These are phyloP conservation scores for Cercospora zeae-maydis DNA, from an alignment of 2,329 filamentous ascomycete genomes.

Conservation along the genomic window DNA sequence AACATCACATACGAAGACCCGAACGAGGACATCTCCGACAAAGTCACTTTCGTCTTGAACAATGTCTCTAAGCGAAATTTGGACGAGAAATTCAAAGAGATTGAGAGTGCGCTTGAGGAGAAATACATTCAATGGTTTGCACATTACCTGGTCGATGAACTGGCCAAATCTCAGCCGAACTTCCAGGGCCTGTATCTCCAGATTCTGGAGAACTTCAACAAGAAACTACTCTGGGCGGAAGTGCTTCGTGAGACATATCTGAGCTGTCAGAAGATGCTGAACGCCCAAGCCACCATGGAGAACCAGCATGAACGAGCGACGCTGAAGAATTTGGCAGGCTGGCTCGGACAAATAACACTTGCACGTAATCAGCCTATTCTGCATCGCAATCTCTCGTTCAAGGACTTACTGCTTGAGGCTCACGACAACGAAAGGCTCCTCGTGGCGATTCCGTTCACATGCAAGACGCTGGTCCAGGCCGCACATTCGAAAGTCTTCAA, in stretches of 20 bases:
- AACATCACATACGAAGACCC: slow-evolving; percentile 74
- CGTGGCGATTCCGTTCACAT: slow-evolving; percentile 94
- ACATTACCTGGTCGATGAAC: slow-evolving; percentile 87
- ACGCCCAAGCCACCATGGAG: slow-evolving; percentile 81
- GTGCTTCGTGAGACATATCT: slow-evolving; percentile 91
- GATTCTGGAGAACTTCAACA: slow-evolving; percentile 76
- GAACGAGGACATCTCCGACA: slow-evolving; percentile 79
- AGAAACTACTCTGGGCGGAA: slow-evolving; percentile 76
- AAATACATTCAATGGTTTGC: slow-evolving; percentile 96
- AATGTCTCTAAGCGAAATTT: slow-evolving; percentile 91
- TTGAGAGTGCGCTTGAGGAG: slow-evolving; percentile 72
- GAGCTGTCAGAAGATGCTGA: slow-evolving; percentile 80
- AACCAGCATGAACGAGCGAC: slow-evolving; percentile 81
- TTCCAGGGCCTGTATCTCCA: slow-evolving; percentile 92
- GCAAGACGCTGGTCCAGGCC: slow-evolving; percentile 87
- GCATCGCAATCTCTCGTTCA: slow-evolving; percentile 95
- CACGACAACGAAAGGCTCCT: slow-evolving; percentile 88
- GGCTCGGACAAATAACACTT: slow-evolving; percentile 89
- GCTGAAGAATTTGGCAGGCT: slow-evolving; percentile 87
- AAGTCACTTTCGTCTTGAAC: slow-evolving; percentile 92
- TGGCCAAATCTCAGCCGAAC: slow-evolving; percentile 95
- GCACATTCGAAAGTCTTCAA: slow-evolving; percentile 82
- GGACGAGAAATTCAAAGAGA: slow-evolving; percentile 75
- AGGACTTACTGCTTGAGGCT: slow-evolving; percentile 87
- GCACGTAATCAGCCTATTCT: slow-evolving; percentile 93